Percentiles rank a stretch among this genome's conserved stretches.
Conservation (phyloP, 2,329 filamentous ascomycete genomes). For the Pseudophaeomoniella oleicola region DNA sequence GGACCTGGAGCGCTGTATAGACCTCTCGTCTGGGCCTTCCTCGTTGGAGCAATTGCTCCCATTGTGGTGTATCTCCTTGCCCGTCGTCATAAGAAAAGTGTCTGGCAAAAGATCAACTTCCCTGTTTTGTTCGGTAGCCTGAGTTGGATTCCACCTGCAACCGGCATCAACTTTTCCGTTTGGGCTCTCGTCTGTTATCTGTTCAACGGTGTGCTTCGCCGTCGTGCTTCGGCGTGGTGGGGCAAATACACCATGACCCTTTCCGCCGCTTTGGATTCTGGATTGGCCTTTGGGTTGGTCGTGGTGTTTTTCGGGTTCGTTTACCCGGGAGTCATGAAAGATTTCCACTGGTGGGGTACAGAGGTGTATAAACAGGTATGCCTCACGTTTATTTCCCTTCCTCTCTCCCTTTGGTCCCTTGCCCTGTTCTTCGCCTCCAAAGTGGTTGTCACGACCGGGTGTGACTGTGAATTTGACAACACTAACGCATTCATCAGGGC, state of each 20-base stretch:
- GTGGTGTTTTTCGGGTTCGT: constrained; percentile 76
- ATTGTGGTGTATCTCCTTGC: constrained; percentile 60
- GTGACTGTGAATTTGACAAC: no score
- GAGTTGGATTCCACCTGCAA: constrained; percentile 73
- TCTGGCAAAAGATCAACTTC: constrained; percentile 64
- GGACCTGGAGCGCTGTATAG: constrained; percentile 61
- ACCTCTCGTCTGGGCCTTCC: constrained; percentile 66
- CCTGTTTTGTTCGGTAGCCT: constrained; percentile 73
- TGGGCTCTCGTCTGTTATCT: constrained; percentile 71
- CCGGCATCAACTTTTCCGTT: constrained; percentile 74
- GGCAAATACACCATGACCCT: constrained; percentile 84
- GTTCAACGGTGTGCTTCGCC: constrained; percentile 66
- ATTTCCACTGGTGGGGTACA: constrained; percentile 78
- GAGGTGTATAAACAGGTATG: constrained; percentile 59
- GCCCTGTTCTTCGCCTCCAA: constrained; percentile 2
- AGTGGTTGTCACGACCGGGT: no score
- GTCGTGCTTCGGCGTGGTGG: constrained; percentile 64
- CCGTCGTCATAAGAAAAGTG: constrained; percentile 38
- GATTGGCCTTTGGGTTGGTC: constrained; percentile 67
- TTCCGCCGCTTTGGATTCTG: constrained; percentile 68
- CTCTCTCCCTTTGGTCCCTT: constrained; percentile 8
- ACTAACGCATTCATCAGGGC: constrained; percentile 40
- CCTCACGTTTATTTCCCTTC: constrained; percentile 3
- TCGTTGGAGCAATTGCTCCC: constrained; percentile 60
- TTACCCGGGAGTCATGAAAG: constrained; percentile 60